Evolutionary conservation across 805 yeast genomes (phyloP).

Genomic region (Saturnispora diversa): DNA sequence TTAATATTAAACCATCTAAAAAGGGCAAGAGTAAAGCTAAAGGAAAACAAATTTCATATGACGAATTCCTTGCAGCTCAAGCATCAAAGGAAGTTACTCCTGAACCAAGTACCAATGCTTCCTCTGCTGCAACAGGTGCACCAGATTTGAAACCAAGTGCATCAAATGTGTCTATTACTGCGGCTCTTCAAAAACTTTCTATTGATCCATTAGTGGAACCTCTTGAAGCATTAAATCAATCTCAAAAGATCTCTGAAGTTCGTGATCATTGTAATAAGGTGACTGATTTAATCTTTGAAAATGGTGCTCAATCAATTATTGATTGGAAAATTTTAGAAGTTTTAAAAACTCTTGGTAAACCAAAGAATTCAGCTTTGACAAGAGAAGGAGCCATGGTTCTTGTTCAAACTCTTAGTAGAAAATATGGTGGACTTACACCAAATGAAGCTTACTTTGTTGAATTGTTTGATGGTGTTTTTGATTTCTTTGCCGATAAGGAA

Average conservation of each 20-base stretch:
- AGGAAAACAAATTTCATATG: slow-evolving; percentile 4
- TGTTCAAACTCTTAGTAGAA: slow-evolving; percentile 45
- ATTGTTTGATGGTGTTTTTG: slow-evolving; percentile 57
- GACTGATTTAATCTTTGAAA: slow-evolving; percentile 38
- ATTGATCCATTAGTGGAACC: slow-evolving; percentile 58
- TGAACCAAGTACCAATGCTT: not conserved
- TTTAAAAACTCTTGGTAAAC: slow-evolving; percentile 56
- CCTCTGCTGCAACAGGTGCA: not conserved
- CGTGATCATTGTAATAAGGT: slow-evolving; percentile 47
- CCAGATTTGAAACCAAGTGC: slow-evolving; percentile 15
- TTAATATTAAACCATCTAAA: slow-evolving; percentile 4
- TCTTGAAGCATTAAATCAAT: slow-evolving; percentile 43
- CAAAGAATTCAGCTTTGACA: slow-evolving; percentile 63
- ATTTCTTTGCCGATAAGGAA: slow-evolving; percentile 79
- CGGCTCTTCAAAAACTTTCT: slow-evolving; percentile 57
- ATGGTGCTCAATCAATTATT: slow-evolving; percentile 41
- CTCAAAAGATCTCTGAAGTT: slow-evolving; percentile 46
- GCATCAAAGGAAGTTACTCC: not conserved
- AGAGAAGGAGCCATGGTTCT: slow-evolving; percentile 72
- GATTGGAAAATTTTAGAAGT: slow-evolving; percentile 64
- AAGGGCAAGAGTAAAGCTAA: slow-evolving; percentile 5
- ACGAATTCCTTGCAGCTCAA: slow-evolving; percentile 5
- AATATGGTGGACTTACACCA: slow-evolving; percentile 61
- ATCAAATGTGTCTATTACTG: slow-evolving; percentile 63
- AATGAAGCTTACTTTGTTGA: slow-evolving; percentile 66